Base-by-base conservation (phyloP, 768 basidiomycete species). In the Zangia roseola region DNA sequence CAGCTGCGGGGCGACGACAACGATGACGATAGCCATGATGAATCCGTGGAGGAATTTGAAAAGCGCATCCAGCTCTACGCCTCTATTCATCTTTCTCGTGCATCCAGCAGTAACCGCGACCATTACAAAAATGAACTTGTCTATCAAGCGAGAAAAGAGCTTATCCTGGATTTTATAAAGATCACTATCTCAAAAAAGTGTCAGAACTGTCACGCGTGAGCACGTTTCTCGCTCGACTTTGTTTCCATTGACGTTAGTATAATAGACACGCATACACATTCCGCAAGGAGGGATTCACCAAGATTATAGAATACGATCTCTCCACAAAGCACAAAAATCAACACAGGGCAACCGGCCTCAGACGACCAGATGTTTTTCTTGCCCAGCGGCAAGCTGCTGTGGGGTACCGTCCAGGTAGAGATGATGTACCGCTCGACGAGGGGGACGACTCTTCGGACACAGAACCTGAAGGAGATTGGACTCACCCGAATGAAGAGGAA, bases 221-320 rank as follows among this genome's bases (percentile, higher is more conserved):
- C 80, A n/a, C 38, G 17, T 31, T 31, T 55, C 40, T 39, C 50
- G 25, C 20, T 16, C n/a, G 23, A 20, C 17, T 43, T 53, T 45
- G 16, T 39, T 20, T 17, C 30, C 34, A n/a, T 30, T 59, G 34
- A 58, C 19, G 33, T 8, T 54, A 4, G 37, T 40, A n/a, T 33
- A 13, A 31, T 41, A 94, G 92, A 24, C 69, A 78, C 57, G 84
- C 80, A 3, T 94, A 91, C 64, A 91, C 93, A 0, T 92, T 89
- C 70, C 86, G 94, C 45, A 97, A 92, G 68, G 97, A 99, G 62
- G 92, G 91, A 0, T 78, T 89, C 67, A 91, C 88, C 43, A 98
- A 97, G 71, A 79, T 99, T 47, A 86, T 98, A 63, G 94, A 98
- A 71, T 91, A 91, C 62, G 94, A 94, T 58, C 77, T 98, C 26